Percentiles rank a stretch among this genome's conserved stretches.
phyloP scores from a whole-genome alignment of 345 rosid species.

The Triadica sebifera region DNA sequence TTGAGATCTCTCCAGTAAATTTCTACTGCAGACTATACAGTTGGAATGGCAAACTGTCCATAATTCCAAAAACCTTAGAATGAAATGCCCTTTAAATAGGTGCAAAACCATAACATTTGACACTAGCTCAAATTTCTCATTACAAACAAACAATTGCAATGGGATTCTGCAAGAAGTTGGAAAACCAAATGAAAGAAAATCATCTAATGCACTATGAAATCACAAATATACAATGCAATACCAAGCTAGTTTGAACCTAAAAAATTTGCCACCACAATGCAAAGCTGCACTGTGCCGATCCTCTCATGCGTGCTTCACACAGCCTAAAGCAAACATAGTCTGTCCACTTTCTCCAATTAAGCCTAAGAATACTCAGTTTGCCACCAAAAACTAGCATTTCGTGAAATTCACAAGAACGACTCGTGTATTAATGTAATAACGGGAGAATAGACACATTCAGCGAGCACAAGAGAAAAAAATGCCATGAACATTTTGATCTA shows the following conservation, averaged over 20 bases:
- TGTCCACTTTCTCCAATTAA: not conserved
- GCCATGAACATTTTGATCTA: conserved; percentile 24
- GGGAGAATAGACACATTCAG: conserved; percentile 12
- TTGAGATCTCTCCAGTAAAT: not conserved
- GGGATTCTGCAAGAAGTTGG: conserved; percentile 16
- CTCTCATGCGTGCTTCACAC: conserved; percentile 17
- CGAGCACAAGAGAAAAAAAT: conserved; percentile 18
- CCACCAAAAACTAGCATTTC: conserved; percentile 5
- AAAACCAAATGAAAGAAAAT: not conserved
- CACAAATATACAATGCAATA: conserved; percentile 21
- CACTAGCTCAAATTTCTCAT: conserved; percentile 14
- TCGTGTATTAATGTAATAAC: conserved; percentile 6
- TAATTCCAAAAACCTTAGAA: not conserved
- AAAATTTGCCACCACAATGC: conserved; percentile 7
- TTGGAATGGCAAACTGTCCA: not conserved
- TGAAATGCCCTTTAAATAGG: not conserved
- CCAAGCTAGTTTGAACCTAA: conserved; percentile 20
- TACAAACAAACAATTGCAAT: conserved; percentile 16
- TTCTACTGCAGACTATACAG: not conserved
- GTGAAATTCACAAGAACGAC: conserved; percentile 8
- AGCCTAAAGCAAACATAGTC: conserved; percentile 13
- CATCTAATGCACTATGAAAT: conserved; percentile 12
- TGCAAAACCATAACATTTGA: conserved; percentile 1
- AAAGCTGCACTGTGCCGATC: conserved; percentile 6
- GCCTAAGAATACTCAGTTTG: conserved; percentile 6